Evolutionary conservation across 1,139 yeast species (phyloP).

Genomic region (Candida frijolesensis): DNA sequence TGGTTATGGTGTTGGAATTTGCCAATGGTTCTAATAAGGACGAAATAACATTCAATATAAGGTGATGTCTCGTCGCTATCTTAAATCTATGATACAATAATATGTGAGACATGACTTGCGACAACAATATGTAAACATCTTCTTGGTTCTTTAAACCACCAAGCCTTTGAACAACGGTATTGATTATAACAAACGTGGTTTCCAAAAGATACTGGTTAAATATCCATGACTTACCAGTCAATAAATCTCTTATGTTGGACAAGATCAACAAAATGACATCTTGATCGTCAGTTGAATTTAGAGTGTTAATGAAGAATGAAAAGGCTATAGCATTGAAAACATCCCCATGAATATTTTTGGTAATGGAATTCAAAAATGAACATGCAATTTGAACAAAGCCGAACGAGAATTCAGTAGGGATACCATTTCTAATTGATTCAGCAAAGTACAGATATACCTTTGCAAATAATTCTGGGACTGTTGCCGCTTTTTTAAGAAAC

Average conservation of each 20-base stretch:
- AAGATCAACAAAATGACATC: conserved; percentile 14
- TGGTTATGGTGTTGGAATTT: conserved; percentile 13
- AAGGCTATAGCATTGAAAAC: conserved; percentile 1
- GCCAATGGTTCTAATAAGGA: conserved; percentile 52
- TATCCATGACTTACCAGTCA: conserved; percentile 57
- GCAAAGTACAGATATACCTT: conserved; percentile 7
- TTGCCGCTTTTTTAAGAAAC: conserved; percentile 17
- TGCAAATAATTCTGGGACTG: conserved; percentile 13
- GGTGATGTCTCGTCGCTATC: conserved; percentile 71
- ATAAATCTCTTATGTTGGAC: conserved; percentile 33
- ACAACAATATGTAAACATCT: conserved; percentile 33
- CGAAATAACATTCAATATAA: conserved; percentile 52
- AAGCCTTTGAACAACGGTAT: background rate
- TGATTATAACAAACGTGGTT: conserved; percentile 13
- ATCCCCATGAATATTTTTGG: conserved; percentile 9
- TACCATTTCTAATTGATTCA: background rate
- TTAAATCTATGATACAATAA: conserved; percentile 71
- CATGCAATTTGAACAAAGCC: conserved; percentile 14
- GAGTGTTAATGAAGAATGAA: conserved; percentile 4
- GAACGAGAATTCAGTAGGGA: conserved; percentile 7
- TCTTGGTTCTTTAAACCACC: conserved; percentile 7
- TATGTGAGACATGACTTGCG: conserved; percentile 54
- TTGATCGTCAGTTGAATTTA: background rate
- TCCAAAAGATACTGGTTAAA: conserved; percentile 74
- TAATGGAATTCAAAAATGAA: conserved; percentile 10